A percentile compares a stretch with the other conserved stretches of the same genome.
phyloP scores from a whole-genome alignment of 1,139 yeast species.

The Tardiomyces depauwii region DNA sequence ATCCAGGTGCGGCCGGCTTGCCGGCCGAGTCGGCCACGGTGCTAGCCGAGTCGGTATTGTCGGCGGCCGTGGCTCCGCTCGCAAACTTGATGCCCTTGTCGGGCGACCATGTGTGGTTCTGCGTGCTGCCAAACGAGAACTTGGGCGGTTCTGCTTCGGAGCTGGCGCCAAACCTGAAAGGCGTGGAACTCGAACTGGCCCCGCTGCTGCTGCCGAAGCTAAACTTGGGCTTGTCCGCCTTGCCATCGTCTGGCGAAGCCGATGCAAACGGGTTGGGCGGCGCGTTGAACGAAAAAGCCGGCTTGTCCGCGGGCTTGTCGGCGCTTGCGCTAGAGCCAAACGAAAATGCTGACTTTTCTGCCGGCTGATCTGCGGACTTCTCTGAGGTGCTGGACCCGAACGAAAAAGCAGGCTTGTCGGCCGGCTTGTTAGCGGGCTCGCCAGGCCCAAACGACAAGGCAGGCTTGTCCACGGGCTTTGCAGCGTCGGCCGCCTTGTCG shows the following conservation, averaged over 20 bases:
- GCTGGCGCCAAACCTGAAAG: conserved; percentile 6
- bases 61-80: neutral
- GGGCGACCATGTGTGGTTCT: conserved; percentile 23
- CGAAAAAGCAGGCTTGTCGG: conserved; percentile 11
- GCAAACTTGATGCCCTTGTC: conserved; percentile 26
- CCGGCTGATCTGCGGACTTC: conserved; percentile 5
- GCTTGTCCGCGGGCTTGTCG: conserved; percentile 12
- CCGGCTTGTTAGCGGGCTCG: neutral
- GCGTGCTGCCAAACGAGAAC: conserved; percentile 5
- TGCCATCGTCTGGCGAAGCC: neutral
- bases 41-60: conserved; percentile 4
- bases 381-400: conserved; percentile 15
- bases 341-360: conserved; percentile 22
- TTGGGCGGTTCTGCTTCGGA: neutral
- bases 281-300: conserved; percentile 6
- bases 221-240: neutral
- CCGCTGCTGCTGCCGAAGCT: neutral
- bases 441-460: conserved; percentile 5
- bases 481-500: conserved; percentile 1
- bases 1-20: conserved; percentile 1
- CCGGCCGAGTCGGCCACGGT: conserved; percentile 6
- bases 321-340: conserved; percentile 17
- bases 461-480: conserved; percentile 2
- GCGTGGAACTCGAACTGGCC: neutral
- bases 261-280: neutral